Percentiles rank a stretch among this genome's conserved stretches.
These are phyloP conservation scores for Lentinula guzmanii DNA, from an alignment of 768 basidiomycete species.

Conservation along the genomic window DNA sequence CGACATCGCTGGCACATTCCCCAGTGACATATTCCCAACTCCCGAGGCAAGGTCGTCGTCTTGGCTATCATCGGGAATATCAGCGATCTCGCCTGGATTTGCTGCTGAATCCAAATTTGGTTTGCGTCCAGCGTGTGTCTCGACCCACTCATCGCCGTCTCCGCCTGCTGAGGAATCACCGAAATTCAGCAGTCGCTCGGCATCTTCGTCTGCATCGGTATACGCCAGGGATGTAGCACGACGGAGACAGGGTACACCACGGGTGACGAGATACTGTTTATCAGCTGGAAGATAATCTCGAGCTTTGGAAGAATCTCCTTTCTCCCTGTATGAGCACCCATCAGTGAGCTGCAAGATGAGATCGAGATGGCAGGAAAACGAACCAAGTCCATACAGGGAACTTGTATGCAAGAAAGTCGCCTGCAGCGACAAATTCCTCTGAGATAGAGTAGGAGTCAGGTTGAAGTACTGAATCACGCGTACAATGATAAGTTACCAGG, in stretches of 20 bases:
- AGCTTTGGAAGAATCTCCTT: slow-evolving; percentile 78
- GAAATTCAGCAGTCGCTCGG: slow-evolving; percentile 85
- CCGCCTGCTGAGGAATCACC: slow-evolving; percentile 53
- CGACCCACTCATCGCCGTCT: slow-evolving; percentile 92
- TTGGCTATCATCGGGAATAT: slow-evolving; percentile 80
- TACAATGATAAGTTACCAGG: slow-evolving; percentile 52
- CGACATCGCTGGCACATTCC: slow-evolving; percentile 22
- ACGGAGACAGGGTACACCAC: slow-evolving; percentile 94
- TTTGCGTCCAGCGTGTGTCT: slow-evolving; percentile 87
- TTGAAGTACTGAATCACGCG: slow-evolving; percentile 9
- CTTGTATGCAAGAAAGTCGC: slow-evolving; percentile 96
- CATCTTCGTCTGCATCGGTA: slow-evolving; percentile 95
- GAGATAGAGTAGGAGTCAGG: slow-evolving; percentile 9
- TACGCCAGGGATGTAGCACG: slow-evolving; percentile 90
- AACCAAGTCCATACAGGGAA: slow-evolving; percentile 98
- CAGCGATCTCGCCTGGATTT: slow-evolving; percentile 66
- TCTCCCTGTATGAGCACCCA: slow-evolving; percentile 59
- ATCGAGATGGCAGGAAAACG: slow-evolving; percentile 20
- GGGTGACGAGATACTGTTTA: slow-evolving; percentile 95
- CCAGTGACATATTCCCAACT: slow-evolving; percentile 41
- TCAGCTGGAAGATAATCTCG: slow-evolving; percentile 92
- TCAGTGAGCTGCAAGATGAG: slow-evolving; percentile 2
- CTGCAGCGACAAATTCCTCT: slow-evolving; percentile 99
- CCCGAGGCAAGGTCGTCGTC: slow-evolving; percentile 37
- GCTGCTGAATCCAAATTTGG: slow-evolving; percentile 42